Evolutionary conservation across 2,329 filamentous ascomycete species (phyloP).

Genomic region (Ampelomyces quisqualis): DNA sequence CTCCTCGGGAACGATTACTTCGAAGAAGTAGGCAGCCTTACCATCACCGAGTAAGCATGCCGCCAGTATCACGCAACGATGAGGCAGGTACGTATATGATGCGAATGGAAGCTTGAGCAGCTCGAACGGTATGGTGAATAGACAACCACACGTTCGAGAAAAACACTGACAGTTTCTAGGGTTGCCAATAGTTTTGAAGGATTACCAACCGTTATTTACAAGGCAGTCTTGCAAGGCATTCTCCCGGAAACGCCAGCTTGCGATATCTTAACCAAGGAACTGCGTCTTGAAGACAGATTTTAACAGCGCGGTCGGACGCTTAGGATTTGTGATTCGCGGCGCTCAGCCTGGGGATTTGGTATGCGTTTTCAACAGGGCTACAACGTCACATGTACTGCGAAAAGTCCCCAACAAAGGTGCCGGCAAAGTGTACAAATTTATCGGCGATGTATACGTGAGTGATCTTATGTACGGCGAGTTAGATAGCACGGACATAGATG

Average conservation of each 20-base stretch:
- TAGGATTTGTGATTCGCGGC: neutral
- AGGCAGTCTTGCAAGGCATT: neutral
- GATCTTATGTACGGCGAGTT: conserved; percentile 4
- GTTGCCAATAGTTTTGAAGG: neutral
- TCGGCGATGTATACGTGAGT: conserved; percentile 6
- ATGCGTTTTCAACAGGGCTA: conserved; percentile 3
- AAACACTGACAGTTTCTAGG: neutral
- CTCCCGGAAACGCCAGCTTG: neutral
- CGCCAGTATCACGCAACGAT: neutral
- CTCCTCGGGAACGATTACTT: neutral
- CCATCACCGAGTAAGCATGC: neutral
- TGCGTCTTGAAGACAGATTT: neutral
- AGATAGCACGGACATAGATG: neutral
- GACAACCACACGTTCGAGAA: neutral
- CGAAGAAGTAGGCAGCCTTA: neutral
- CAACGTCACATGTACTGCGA: conserved; percentile 4
- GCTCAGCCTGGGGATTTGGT: conserved; percentile 1
- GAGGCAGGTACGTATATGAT: neutral
- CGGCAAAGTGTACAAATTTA: neutral
- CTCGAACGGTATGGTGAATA: neutral
- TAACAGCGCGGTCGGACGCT: neutral
- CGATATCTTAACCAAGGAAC: neutral
- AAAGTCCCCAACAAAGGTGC: neutral
- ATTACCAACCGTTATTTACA: neutral
- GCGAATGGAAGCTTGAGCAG: neutral